Evolutionary conservation across 2,329 filamentous ascomycete species (phyloP).

Genomic region (Calonectria leucothoes): DNA sequence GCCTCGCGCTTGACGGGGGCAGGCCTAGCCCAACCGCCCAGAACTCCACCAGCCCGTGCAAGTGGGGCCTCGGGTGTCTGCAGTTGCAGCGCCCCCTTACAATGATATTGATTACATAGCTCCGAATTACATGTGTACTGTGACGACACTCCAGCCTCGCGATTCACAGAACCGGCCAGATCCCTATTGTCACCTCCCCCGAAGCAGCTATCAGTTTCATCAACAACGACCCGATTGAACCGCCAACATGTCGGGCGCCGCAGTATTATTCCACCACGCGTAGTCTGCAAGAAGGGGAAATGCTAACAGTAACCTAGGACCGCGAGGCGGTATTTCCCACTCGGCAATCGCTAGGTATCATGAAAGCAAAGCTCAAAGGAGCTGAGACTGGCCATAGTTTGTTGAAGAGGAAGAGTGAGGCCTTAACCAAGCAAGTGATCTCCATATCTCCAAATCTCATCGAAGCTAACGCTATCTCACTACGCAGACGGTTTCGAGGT

Average conservation of each 20-base stretch:
- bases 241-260: constrained; percentile 48
- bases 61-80: neutral
- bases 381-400: constrained; percentile 92
- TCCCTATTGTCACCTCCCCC: constrained; percentile 14
- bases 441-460: neutral
- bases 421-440: constrained; percentile 85
- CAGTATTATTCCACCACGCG: constrained; percentile 31
- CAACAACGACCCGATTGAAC: constrained; percentile 8
- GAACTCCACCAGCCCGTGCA: constrained; percentile 7
- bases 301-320: constrained; percentile 67
- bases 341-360: constrained; percentile 93
- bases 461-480: constrained; percentile 9
- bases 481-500: constrained; percentile 90
- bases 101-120: constrained; percentile 28
- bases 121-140: constrained; percentile 18
- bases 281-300: neutral
- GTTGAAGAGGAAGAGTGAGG: constrained; percentile 97
- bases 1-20: constrained; percentile 17
- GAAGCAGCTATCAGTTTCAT: neutral
- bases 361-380: constrained; percentile 98
- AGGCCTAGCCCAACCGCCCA: constrained; percentile 6
- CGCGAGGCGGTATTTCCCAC: constrained; percentile 98
- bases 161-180: constrained; percentile 21
- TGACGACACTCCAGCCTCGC: constrained; percentile 28
- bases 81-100: constrained; percentile 13